A percentile compares a stretch with the other conserved stretches of the same genome.
These are phyloP conservation scores for Thelonectria rubi DNA, from an alignment of 2,329 filamentous ascomycete species.

Conservation along the genomic window DNA sequence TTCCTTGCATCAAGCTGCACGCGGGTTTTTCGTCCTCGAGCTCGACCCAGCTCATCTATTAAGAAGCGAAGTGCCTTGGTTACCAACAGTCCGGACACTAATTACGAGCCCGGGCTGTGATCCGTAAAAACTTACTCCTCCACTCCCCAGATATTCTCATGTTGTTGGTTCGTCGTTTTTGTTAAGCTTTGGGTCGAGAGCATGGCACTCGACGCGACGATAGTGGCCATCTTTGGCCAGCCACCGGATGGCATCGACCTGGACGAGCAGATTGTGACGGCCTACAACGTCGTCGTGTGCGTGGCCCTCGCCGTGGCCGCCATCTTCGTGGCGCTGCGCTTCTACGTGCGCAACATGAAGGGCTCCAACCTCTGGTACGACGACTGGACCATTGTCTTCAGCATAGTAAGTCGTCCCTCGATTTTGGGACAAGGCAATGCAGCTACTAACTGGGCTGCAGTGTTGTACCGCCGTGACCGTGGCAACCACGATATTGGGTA, in stretches of 20 bases:
- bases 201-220: constrained; percentile 18
- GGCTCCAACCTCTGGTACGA: constrained; percentile 21
- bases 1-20: constrained; percentile 13
- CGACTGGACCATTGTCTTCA: constrained; percentile 21
- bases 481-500: constrained; percentile 22
- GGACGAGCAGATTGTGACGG: constrained; percentile 9
- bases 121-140: background rate
- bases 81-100: constrained; percentile 1
- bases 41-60: constrained; percentile 5
- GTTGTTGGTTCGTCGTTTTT: constrained; percentile 14
- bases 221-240: constrained; percentile 19
- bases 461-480: constrained; percentile 18
- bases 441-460: background rate
- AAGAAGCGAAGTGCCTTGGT: constrained; percentile 15
- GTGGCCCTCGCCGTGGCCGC: constrained; percentile 15
- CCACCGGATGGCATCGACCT: constrained; percentile 20
- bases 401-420: constrained; percentile 9
- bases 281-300: constrained; percentile 25
- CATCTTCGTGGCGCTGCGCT: constrained; percentile 13
- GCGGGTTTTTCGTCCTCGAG: background rate
- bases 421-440: background rate
- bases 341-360: constrained; percentile 18
- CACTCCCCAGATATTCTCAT: background rate
- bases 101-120: constrained; percentile 2
- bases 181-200: background rate